phyloP scores from a whole-genome alignment of 2,329 filamentous ascomycete species.

The Whalleya microplaca region DNA sequence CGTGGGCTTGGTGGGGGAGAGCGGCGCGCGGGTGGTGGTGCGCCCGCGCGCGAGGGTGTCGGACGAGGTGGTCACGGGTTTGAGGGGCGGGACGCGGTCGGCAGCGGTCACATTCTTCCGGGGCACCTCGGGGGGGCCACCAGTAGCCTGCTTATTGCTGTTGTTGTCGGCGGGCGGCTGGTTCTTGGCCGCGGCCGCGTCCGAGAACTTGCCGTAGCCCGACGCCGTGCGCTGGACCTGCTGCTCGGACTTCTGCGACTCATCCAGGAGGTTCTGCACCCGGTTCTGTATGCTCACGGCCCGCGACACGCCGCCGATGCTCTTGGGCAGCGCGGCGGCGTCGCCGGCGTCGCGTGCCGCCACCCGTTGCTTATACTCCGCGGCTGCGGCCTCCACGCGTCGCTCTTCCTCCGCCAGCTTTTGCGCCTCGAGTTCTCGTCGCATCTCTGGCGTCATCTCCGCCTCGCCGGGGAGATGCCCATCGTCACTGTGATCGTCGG shows the following conservation, averaged over 20 bases:
- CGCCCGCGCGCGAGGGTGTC: constrained; percentile 28
- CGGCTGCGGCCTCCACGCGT: constrained; percentile 84
- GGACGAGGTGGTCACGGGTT: constrained; percentile 28
- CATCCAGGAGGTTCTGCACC: constrained; percentile 82
- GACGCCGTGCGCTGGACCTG: constrained; percentile 72
- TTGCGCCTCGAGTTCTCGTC: constrained; percentile 83
- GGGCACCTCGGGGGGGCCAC: constrained; percentile 51
- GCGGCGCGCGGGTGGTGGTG: constrained; percentile 24
- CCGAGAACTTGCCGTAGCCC: constrained; percentile 88
- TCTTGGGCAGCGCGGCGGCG: constrained; percentile 53
- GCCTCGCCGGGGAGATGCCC: constrained; percentile 65
- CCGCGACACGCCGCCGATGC: constrained; percentile 61
- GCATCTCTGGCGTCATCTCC: constrained; percentile 82
- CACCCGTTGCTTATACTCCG: constrained; percentile 80
- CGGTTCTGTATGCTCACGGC: constrained; percentile 90
- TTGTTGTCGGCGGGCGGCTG: too few species aligned
- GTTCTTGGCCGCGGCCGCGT: constrained; percentile 45
- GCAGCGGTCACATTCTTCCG: constrained; percentile 52
- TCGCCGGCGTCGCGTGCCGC: constrained; percentile 58
- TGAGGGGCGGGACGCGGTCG: constrained; percentile 29
- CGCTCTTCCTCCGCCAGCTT: constrained; percentile 85
- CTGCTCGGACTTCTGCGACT: constrained; percentile 65
- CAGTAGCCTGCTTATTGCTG: constrained; percentile 45
- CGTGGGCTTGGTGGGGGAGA: constrained; percentile 47
- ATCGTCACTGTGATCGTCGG: constrained; percentile 69